Conservation (phyloP, 202 grass and related monocot species). For the Setaria italica region DNA sequence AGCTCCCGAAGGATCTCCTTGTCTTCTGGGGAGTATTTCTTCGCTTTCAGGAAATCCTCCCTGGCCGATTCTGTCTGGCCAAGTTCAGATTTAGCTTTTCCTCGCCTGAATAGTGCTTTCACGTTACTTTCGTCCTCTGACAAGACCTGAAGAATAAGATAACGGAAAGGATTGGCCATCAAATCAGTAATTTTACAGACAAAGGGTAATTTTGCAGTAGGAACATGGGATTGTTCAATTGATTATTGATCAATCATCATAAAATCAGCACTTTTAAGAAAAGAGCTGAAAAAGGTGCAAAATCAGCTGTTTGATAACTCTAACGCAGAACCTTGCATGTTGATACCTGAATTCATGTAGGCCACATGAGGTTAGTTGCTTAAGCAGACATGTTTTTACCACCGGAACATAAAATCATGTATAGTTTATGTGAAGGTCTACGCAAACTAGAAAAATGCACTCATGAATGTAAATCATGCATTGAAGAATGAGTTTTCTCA, state of each 20-base stretch:
- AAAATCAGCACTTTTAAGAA: background rate
- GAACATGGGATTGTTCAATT: conserved; percentile 24
- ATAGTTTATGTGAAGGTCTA: background rate
- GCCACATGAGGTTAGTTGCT: background rate
- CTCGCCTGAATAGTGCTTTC: conserved; percentile 85
- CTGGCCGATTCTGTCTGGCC: conserved; percentile 81
- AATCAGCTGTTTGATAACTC: background rate
- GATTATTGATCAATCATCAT: conserved; percentile 1
- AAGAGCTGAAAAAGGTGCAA: too few species aligned
- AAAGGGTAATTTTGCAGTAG: background rate
- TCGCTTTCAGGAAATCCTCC: conserved; percentile 82
- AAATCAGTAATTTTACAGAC: background rate
- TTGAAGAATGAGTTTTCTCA: background rate
- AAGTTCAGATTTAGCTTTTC: conserved; percentile 84
- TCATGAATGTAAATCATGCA: background rate
- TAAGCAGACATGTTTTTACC: background rate
- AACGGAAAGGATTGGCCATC: background rate
- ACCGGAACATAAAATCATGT: background rate
- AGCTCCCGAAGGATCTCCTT: conserved; percentile 71
- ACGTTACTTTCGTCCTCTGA: conserved; percentile 86
- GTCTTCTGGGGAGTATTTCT: conserved; percentile 73
- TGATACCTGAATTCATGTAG: background rate
- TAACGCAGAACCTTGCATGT: background rate
- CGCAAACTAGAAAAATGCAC: background rate
- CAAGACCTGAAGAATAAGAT: conserved; percentile 61